Conservation (phyloP, 345 rosid species). For the Salix dunnii region DNA sequence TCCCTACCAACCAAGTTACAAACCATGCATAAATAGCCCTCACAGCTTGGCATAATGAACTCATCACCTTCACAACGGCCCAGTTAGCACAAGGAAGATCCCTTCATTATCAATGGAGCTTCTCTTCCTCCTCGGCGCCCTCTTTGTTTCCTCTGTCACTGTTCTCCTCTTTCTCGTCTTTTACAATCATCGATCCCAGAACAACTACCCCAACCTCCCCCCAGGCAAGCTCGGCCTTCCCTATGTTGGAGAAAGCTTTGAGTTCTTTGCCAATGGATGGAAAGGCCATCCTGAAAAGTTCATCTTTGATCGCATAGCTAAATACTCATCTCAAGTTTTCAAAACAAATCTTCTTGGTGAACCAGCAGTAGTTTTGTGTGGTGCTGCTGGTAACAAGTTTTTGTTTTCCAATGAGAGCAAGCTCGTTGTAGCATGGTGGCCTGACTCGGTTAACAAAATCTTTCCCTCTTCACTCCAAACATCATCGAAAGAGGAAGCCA, state of each 20-base stretch:
- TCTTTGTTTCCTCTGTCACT: slow-evolving; percentile 19
- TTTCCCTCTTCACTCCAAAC: slow-evolving; percentile 36
- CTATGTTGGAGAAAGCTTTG: slow-evolving; percentile 35
- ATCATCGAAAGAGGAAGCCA: slow-evolving; percentile 31
- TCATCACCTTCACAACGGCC: neutral
- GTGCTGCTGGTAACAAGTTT: slow-evolving; percentile 38
- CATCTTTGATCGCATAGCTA: slow-evolving; percentile 28
- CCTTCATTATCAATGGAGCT: slow-evolving; percentile 5
- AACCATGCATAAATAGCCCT: neutral
- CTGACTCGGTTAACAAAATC: slow-evolving; percentile 38
- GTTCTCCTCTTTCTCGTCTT: slow-evolving; percentile 17
- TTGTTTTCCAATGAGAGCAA: slow-evolving; percentile 45
- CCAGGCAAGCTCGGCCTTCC: slow-evolving; percentile 38
- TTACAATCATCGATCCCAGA: slow-evolving; percentile 31
- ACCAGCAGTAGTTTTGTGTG: slow-evolving; percentile 33
- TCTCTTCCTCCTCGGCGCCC: slow-evolving; percentile 12
- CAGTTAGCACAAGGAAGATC: neutral
- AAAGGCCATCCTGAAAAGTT: slow-evolving; percentile 40
- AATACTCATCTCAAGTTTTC: slow-evolving; percentile 10
- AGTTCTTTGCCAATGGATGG: slow-evolving; percentile 33
- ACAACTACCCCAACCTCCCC: slow-evolving; percentile 26
- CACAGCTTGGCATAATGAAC: neutral
- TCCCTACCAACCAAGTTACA: neutral
- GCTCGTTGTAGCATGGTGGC: slow-evolving; percentile 43
- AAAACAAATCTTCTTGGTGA: slow-evolving; percentile 25